These are phyloP conservation scores for Apiotrichum siamense DNA, from an alignment of 1,284 basidiomycete species.

Conservation along the genomic window DNA sequence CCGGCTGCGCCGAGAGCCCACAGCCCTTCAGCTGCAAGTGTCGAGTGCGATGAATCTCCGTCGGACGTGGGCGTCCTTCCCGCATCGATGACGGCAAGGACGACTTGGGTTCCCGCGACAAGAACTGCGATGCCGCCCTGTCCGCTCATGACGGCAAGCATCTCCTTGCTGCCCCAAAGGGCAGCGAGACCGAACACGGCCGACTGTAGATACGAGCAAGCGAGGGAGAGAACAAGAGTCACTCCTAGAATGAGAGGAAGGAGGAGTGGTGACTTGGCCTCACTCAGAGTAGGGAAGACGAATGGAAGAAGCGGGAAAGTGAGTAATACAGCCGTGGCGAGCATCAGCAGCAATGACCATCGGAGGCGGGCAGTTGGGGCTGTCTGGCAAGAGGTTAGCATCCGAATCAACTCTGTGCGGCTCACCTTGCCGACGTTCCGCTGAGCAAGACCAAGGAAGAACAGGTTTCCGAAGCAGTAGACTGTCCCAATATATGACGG, in stretches of 20 bases:
- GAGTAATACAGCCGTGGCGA: constrained; percentile 24
- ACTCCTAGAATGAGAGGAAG: constrained; percentile 29
- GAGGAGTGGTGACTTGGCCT: constrained; percentile 24
- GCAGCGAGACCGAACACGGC: constrained; percentile 40
- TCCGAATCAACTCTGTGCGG: neutral
- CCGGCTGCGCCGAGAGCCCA: constrained; percentile 36
- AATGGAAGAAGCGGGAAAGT: constrained; percentile 39
- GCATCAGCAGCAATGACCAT: constrained; percentile 33
- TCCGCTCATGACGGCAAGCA: constrained; percentile 46
- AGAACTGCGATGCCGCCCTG: constrained; percentile 47
- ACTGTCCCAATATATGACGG: constrained; percentile 39
- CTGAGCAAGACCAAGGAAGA: constrained; percentile 45
- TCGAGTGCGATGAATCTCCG: constrained; percentile 6
- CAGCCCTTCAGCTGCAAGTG: constrained; percentile 34
- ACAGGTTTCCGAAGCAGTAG: constrained; percentile 44
- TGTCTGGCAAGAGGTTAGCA: constrained; percentile 15
- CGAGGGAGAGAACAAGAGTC: constrained; percentile 32
- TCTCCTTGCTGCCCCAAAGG: constrained; percentile 36
- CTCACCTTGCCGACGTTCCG: constrained; percentile 36
- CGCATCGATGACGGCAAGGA: constrained; percentile 33
- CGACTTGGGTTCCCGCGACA: constrained; percentile 38
- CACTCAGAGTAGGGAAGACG: constrained; percentile 27
- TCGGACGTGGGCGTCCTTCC: neutral
- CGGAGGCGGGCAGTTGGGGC: constrained; percentile 33
- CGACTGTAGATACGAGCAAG: constrained; percentile 43